Conservation (phyloP, 352 stramenopile genomes). For the Phytophthora citricola region DNA sequence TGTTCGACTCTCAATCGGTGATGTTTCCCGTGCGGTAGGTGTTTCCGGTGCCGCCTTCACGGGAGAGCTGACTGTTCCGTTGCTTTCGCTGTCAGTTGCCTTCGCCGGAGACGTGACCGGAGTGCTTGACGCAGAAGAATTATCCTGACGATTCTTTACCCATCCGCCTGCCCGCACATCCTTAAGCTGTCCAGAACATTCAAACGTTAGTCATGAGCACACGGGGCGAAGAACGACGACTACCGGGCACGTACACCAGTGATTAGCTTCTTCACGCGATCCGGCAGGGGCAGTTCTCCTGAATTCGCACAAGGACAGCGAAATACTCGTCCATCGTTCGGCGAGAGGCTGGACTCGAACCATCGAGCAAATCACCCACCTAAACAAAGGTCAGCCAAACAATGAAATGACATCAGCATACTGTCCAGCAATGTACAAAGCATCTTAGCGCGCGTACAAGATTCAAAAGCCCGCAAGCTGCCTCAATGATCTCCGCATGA, state of each 20-base stretch:
- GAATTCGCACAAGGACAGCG: slow-evolving; percentile 64
- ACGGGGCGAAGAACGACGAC: not conserved
- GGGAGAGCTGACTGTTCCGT: slow-evolving; percentile 9
- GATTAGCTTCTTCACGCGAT: slow-evolving; percentile 54
- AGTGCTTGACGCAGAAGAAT: slow-evolving; percentile 26
- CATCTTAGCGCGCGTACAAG: slow-evolving; percentile 40
- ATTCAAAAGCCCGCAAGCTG: slow-evolving; percentile 66
- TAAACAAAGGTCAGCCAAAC: slow-evolving; percentile 18
- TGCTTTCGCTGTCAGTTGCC: slow-evolving; percentile 10
- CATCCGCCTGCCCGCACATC: slow-evolving; percentile 55
- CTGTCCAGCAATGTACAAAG: not conserved
- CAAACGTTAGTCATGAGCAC: slow-evolving; percentile 9
- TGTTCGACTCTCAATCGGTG: slow-evolving; percentile 8
- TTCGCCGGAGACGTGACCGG: slow-evolving; percentile 35
- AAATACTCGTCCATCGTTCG: slow-evolving; percentile 89
- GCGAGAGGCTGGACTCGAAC: slow-evolving; percentile 80
- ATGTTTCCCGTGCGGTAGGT: slow-evolving; percentile 6
- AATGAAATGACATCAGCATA: not conserved
- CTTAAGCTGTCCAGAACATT: slow-evolving; percentile 43
- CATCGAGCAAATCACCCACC: slow-evolving; percentile 82
- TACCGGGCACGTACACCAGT: slow-evolving; percentile 44
- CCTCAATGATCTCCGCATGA: slow-evolving; percentile 69
- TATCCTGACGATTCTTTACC: slow-evolving; percentile 59
- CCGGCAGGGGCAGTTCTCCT: slow-evolving; percentile 41
- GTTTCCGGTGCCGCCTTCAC: slow-evolving; percentile 11